phyloP scores from a whole-genome alignment of 176 grass and related monocot species.

The Puccinellia tenuiflora region DNA sequence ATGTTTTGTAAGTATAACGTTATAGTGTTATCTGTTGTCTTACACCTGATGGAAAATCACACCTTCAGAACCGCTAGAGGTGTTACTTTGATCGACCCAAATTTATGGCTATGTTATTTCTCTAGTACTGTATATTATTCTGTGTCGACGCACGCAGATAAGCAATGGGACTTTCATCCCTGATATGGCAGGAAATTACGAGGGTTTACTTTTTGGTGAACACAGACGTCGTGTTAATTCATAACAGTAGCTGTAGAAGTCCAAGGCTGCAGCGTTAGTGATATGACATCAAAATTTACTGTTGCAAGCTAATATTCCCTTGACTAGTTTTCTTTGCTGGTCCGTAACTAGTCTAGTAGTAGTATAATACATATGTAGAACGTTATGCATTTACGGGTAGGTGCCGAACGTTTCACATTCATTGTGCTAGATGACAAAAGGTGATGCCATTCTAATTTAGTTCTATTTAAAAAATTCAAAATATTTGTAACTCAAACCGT shows the following conservation, averaged over 20 bases:
- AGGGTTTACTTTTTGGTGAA: background rate
- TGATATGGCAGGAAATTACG: background rate
- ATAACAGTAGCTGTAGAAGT: background rate
- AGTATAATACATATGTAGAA: too few relatives aligned
- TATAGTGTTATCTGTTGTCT: conserved; percentile 17
- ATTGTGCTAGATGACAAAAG: too few relatives aligned
- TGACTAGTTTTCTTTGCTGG: too few relatives aligned
- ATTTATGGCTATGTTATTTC: background rate
- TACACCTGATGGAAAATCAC: conserved; percentile 15
- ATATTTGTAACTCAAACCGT: too few relatives aligned
- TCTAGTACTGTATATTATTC: background rate
- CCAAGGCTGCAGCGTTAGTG: background rate
- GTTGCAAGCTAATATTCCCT: background rate
- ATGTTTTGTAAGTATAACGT: conserved; percentile 33
- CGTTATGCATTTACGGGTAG: too few relatives aligned
- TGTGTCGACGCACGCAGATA: background rate
- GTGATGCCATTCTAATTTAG: too few relatives aligned
- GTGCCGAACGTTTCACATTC: too few relatives aligned
- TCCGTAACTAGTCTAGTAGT: background rate
- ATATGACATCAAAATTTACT: background rate
- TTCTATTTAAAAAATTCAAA: too few relatives aligned
- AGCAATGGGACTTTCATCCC: background rate
- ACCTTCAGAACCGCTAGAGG: background rate
- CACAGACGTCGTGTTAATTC: background rate
- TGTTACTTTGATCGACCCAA: background rate